A percentile compares a stretch with the other conserved stretches of the same genome.
phyloP scores from a whole-genome alignment of 1,284 basidiomycete genomes.

The Boletus mariae region DNA sequence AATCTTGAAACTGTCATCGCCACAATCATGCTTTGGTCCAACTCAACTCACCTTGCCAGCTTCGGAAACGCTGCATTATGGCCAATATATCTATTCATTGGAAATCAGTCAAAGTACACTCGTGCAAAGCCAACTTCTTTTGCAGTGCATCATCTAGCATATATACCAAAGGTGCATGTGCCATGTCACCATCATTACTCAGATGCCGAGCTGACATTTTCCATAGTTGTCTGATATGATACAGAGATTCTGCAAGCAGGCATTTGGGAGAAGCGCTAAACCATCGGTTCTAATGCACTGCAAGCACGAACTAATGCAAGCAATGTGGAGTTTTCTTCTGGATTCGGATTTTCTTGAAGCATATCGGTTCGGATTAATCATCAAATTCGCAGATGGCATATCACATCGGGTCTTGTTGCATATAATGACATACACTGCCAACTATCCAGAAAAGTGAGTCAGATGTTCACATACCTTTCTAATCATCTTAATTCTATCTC shows the following conservation, averaged over 20 bases:
- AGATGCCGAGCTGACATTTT: not conserved
- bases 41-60: slow-evolving; percentile 32
- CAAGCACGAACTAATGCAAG: slow-evolving; percentile 33
- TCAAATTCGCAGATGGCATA: slow-evolving; percentile 31
- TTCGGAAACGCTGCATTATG: slow-evolving; percentile 34
- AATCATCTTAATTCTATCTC: not conserved
- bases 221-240: not conserved
- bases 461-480: not conserved
- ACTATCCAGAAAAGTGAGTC: not conserved
- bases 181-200: not conserved
- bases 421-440: slow-evolving; percentile 26
- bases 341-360: slow-evolving; percentile 31
- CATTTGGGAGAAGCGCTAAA: slow-evolving; percentile 14
- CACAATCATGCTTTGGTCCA: slow-evolving; percentile 34
- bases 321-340: slow-evolving; percentile 30
- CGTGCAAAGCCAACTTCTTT: slow-evolving; percentile 18
- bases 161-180: slow-evolving; percentile 28
- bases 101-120: slow-evolving; percentile 35
- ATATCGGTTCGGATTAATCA: slow-evolving; percentile 30
- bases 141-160: slow-evolving; percentile 31
- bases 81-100: slow-evolving; percentile 35
- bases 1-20: slow-evolving; percentile 22
- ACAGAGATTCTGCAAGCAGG: slow-evolving; percentile 20
- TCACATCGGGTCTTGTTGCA: slow-evolving; percentile 22
- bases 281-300: slow-evolving; percentile 25